Conservation (phyloP, 805 yeast species). For the Saccharomyces paradoxus region DNA sequence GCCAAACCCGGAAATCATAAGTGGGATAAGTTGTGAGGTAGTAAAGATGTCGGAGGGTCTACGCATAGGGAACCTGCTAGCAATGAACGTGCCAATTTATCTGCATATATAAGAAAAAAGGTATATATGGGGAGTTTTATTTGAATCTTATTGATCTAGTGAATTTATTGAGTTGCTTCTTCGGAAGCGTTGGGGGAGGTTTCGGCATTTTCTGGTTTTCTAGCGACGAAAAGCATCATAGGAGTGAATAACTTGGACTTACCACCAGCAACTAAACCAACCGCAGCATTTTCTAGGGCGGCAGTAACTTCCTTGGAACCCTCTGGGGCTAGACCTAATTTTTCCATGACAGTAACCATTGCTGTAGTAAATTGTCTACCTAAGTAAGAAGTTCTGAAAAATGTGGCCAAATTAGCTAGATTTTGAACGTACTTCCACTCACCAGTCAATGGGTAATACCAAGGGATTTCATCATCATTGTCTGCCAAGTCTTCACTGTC, state of each 20-base stretch:
- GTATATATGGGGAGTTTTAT: background rate
- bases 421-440: slow-evolving; percentile 84
- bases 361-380: slow-evolving; percentile 85
- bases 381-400: slow-evolving; percentile 75
- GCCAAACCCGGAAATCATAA: background rate
- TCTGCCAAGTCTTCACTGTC: slow-evolving; percentile 79
- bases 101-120: background rate
- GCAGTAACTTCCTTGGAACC: slow-evolving; percentile 84
- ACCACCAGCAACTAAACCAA: slow-evolving; percentile 91
- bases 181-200: background rate
- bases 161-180: background rate
- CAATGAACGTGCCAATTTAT: background rate
- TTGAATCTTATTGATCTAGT: background rate
- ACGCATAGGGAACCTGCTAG: background rate
- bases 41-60: background rate
- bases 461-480: slow-evolving; percentile 74
- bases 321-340: slow-evolving; percentile 80
- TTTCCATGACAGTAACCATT: slow-evolving; percentile 75
- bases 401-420: slow-evolving; percentile 67
- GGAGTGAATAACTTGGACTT: slow-evolving; percentile 86
- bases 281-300: slow-evolving; percentile 95
- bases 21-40: background rate
- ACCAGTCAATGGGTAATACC: slow-evolving; percentile 96
- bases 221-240: slow-evolving; percentile 88
- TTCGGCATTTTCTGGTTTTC: slow-evolving; percentile 53